phyloP scores from a whole-genome alignment of 306 rosid genomes.

The Rosa multiflora region DNA sequence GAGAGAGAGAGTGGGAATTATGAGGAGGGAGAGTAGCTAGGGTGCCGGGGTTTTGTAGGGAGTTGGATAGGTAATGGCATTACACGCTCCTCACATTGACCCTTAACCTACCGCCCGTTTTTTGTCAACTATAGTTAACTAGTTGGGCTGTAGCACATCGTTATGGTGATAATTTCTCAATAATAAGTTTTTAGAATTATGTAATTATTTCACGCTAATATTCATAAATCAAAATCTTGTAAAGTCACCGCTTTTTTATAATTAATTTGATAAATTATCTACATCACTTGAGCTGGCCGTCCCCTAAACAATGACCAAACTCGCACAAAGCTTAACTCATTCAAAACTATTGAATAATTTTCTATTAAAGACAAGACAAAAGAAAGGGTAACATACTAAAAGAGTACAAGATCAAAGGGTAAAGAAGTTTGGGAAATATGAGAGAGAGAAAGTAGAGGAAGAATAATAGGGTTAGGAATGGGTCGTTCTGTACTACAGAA shows the following conservation, averaged over 20 bases:
- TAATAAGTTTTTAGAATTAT: not conserved
- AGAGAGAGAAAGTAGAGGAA: not conserved
- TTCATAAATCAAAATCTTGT: not conserved
- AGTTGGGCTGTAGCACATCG: not conserved
- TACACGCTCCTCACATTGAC: slow-evolving; percentile 55
- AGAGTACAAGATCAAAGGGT: not conserved
- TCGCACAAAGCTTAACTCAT: not conserved
- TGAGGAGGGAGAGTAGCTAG: slow-evolving; percentile 13
- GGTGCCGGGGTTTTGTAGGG: slow-evolving; percentile 30
- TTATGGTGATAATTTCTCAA: not conserved
- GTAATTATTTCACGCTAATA: not conserved
- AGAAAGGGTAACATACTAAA: too few relatives aligned
- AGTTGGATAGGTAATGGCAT: slow-evolving; percentile 1
- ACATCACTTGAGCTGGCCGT: not conserved
- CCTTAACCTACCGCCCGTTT: slow-evolving; percentile 30
- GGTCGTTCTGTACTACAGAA: slow-evolving; percentile 16
- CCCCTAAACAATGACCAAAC: not conserved
- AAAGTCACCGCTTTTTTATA: too few relatives aligned
- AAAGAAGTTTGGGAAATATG: not conserved
- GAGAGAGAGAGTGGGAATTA: slow-evolving; percentile 10
- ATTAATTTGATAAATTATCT: not conserved
- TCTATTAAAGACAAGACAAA: not conserved
- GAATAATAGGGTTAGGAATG: slow-evolving; percentile 15
- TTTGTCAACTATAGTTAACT: slow-evolving; percentile 1
- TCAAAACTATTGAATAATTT: not conserved